Percentiles rank a stretch among this genome's conserved stretches.
These are phyloP conservation scores for Ophiostoma fasciatum DNA, from an alignment of 2,329 filamentous ascomycete genomes.

Conservation along the genomic window DNA sequence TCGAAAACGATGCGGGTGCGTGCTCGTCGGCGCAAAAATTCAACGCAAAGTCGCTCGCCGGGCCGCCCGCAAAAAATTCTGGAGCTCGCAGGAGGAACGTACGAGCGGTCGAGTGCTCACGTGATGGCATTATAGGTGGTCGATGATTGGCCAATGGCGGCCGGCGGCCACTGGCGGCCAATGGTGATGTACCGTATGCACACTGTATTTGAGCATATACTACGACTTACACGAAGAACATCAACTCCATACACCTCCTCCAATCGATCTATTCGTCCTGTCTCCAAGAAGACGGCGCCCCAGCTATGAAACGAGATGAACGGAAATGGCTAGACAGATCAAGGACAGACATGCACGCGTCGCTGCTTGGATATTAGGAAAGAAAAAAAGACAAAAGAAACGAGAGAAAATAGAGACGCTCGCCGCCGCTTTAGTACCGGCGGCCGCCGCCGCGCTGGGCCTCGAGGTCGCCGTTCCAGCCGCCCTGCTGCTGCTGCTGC, in stretches of 20 bases:
- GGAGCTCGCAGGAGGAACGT: not conserved
- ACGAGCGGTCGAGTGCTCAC: not conserved
- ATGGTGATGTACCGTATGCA: no score
- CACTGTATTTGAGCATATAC: no score
- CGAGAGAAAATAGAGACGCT: not conserved
- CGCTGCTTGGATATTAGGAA: not conserved
- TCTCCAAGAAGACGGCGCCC: no score
- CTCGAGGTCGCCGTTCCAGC: constrained; percentile 12
- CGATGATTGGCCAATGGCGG: not conserved
- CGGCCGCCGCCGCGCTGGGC: constrained; percentile 10
- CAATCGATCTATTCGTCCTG: no score
- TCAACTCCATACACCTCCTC: no score
- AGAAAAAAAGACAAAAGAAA: constrained; percentile 3
- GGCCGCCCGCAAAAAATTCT: not conserved
- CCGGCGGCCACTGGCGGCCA: not conserved
- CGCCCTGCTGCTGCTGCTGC: constrained; percentile 3
- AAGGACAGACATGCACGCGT: no score
- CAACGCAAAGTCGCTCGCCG: not conserved
- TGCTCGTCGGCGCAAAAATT: constrained; percentile 5
- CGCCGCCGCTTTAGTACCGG: no score
- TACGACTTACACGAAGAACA: no score
- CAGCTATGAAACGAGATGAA: not conserved
- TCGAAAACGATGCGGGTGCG: not conserved
- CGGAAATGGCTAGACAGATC: not conserved
- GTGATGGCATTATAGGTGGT: no score